Evolutionary conservation across 768 basidiomycete species (phyloP), one percentile per base, ranked within the genome.

Genomic region (Rhizopogon rudus): DNA sequence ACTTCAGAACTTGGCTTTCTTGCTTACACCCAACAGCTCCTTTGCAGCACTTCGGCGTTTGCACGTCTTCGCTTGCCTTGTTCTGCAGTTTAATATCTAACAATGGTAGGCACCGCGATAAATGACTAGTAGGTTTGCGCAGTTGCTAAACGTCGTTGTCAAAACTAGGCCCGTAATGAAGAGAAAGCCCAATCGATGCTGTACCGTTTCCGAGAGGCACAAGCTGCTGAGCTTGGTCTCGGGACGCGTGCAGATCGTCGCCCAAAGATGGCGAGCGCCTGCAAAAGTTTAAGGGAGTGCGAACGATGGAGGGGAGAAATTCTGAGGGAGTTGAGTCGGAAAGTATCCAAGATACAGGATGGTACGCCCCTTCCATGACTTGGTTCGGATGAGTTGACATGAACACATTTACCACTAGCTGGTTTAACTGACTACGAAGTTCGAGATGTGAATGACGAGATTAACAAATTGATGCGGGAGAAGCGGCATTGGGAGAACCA

Each of bases 401-500:
- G 16, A 6, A 44, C 25, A 25, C 25, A 35, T 9, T 40, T 53
- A 35, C 22, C 20, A 57, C 45, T 63, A 98, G 95, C 91, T 63
- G 92, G 93, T 51, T 71, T 98, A 68, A 89, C 90, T 25, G 93
- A 98, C 75, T 98, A 98, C 67, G 94, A 98, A 74, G 85, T 95
- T 45, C 86, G 96, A 29, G 96, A 98, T 68, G 20, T 49, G 42
- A 99, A 99, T 67, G 95, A 98, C 69, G 94, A 98, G 65, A 99
- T 99, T 60, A 99, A 98, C 77, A 91, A 87, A 66, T 75, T 97
- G 13, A 75, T 99, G 79, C 81, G 96, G 35, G 96, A 99, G 73
- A 98, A 98, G 69, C 73, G 88, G 42, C 95, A 98, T 71, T 98
- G 93, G 92, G 96, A 98, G 75, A 95, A 94, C 62, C 95, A 97